A percentile compares a stretch with the other conserved stretches of the same genome.
Evolutionary conservation across 139 green algal species (phyloP).

Genomic region (Chlorella sp.): DNA sequence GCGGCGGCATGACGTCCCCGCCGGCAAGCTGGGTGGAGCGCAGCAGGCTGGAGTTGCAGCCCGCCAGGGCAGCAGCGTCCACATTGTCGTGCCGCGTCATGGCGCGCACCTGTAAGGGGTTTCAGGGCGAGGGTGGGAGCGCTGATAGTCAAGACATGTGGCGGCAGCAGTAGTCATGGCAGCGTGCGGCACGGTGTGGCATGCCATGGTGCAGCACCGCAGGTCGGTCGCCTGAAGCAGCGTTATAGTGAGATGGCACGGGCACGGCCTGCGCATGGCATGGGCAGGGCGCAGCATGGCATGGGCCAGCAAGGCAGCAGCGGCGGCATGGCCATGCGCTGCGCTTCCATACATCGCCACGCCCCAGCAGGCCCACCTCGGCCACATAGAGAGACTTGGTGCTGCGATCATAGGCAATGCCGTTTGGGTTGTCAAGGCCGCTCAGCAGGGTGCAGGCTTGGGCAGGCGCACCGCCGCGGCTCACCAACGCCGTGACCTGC

Average conservation of each 20-base stretch:
- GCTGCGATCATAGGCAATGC: conserved; percentile 19
- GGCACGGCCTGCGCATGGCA: no score
- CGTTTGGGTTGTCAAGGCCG: conserved; percentile 29
- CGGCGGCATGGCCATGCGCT: no score
- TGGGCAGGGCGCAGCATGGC: no score
- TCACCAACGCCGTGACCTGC: conserved; percentile 11
- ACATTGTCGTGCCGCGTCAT: conserved; percentile 33
- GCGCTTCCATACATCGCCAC: no score
- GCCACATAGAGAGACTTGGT: conserved; percentile 30
- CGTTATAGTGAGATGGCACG: no score
- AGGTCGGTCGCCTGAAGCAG: no score
- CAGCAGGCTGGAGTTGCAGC: conserved; percentile 3
- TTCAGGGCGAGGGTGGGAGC: no score
- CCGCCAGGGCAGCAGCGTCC: conserved; percentile 19
- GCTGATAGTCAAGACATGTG: no score
- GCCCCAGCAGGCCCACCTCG: neutral
- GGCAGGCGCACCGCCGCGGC: neutral
- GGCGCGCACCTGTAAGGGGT: neutral
- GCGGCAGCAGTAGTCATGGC: no score
- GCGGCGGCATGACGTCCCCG: neutral
- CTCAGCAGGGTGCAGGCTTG: conserved; percentile 17
- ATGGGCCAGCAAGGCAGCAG: no score
- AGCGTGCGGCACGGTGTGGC: no score
- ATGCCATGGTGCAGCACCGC: no score
- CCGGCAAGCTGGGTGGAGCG: neutral